Evolutionary conservation across 1,284 basidiomycete genomes (phyloP), one percentile per base, ranked within the genome.

Genomic region (Ustilago nuda): DNA sequence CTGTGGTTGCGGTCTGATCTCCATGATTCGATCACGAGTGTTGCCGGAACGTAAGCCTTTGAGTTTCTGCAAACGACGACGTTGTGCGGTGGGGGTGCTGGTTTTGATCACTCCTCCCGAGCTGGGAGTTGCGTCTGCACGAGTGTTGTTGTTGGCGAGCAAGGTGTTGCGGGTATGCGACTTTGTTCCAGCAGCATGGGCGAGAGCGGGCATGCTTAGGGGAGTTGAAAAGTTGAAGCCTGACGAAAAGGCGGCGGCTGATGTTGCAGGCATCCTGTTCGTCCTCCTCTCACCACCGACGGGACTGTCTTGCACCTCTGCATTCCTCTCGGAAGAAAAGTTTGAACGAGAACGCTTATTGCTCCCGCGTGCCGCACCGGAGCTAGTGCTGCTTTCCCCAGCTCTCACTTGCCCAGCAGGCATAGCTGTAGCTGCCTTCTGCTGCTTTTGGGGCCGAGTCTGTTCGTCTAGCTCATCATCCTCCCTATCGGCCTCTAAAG

Each of bases 401-500:
- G 48, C 30, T 32, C 13, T 32, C 19, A 17, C 23, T 33, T 33
- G 39, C 39, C 2, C 39, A 41, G 17, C 12, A 15, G 12, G 39
- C 33, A 12, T 12, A n/a, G 27, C n/a, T 36, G 12, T 41, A 30
- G 61, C n/a, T 41, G 39, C 30, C 45, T 55, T 27, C 35, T 46
- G 59, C 33, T 55, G 36, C 30, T 32, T 36, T 11, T 50, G 53
- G 13, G 37, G 61, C 37, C 30, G 8, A n/a, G 39, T 12, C 11
- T 17, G 37, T 5, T 37, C 37, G n/a, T 70, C 72, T 9, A 52
- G 62, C 15, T 8, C 27, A 11, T 73, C 75, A 17, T 76, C 76
- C 27, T 75, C 72, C 11, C 52, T 55, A 30, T 67, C 72, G 13
- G 55, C 69, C 35, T 71, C 72, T 19, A 78, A 54, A 8, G 76